These are phyloP conservation scores for Candida quercuum DNA, from an alignment of 805 yeast species.

Conservation along the genomic window DNA sequence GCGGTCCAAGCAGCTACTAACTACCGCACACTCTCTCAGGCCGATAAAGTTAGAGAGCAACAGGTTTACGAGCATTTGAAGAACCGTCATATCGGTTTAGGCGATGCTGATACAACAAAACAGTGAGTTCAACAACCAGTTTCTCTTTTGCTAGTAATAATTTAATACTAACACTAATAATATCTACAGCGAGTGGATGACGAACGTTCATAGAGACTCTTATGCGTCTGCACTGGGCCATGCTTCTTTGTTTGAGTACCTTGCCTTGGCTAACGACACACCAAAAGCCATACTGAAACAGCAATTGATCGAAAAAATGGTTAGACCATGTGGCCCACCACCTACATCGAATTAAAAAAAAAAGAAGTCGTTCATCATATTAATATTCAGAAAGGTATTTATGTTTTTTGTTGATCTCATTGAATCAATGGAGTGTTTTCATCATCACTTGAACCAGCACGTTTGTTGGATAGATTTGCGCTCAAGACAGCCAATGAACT, in stretches of 20 bases:
- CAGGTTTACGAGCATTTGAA: conserved; percentile 52
- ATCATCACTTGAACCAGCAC: conserved; percentile 10
- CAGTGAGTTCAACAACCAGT: conserved; percentile 18
- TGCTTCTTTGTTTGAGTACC: conserved; percentile 45
- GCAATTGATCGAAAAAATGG: conserved; percentile 36
- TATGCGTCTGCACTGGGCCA: conserved; percentile 59
- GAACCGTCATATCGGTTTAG: conserved; percentile 67
- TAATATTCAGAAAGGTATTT: background rate
- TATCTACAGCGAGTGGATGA: conserved; percentile 50
- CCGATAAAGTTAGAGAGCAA: conserved; percentile 59
- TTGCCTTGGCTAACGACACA: conserved; percentile 46
- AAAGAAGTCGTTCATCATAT: background rate
- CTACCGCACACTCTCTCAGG: conserved; percentile 29
- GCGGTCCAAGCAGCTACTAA: background rate
- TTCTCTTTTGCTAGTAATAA: no score
- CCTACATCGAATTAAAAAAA: conserved; percentile 2
- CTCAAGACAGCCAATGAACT: conserved; percentile 42
- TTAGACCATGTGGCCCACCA: conserved; percentile 24
- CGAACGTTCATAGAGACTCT: conserved; percentile 63
- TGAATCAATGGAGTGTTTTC: conserved; percentile 37
- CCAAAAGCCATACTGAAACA: conserved; percentile 29
- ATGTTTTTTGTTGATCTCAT: background rate
- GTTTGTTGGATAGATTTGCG: conserved; percentile 23
- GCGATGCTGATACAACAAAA: conserved; percentile 64
- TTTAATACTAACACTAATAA: conserved; percentile 15